These are phyloP conservation scores for Hypoxylon intermedium DNA, from an alignment of 495 filamentous ascomycete species.

Conservation along the genomic window DNA sequence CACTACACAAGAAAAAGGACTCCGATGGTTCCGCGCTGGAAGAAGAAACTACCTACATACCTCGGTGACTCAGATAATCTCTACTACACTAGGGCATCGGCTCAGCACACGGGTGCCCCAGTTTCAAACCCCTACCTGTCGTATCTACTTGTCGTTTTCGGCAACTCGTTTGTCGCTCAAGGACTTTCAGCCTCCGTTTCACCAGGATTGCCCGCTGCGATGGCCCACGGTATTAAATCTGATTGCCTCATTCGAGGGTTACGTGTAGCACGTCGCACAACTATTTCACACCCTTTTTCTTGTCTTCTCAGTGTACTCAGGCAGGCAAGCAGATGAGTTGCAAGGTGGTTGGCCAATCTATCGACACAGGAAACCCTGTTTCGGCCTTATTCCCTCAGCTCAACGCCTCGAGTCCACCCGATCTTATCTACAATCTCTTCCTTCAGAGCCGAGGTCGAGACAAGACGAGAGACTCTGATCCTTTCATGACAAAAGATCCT, in stretches of 20 bases:
- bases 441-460: neutral
- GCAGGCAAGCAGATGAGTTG: constrained; percentile 13
- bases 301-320: constrained; percentile 22
- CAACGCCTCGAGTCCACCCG: constrained; percentile 23
- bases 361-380: constrained; percentile 13
- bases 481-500: constrained; percentile 14
- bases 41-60: constrained; percentile 2
- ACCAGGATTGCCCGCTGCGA: constrained; percentile 4
- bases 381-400: constrained; percentile 39
- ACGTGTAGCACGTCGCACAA: constrained; percentile 25
- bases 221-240: no score
- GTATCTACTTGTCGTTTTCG: constrained; percentile 1
- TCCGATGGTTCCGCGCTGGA: constrained; percentile 4
- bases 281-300: constrained; percentile 19
- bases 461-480: constrained; percentile 8
- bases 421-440: constrained; percentile 16
- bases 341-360: constrained; percentile 32
- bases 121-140: constrained; percentile 1
- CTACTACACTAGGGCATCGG: no score
- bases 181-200: constrained; percentile 36
- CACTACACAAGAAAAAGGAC: constrained; percentile 9
- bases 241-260: constrained; percentile 10
- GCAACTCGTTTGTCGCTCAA: constrained; percentile 23
- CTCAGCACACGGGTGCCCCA: no score
- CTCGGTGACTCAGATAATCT: no score